Percentiles rank a stretch among this genome's conserved stretches.
Evolutionary conservation across 257 asterid species (phyloP).

Genomic region (Parsonsia alboflavescens): DNA sequence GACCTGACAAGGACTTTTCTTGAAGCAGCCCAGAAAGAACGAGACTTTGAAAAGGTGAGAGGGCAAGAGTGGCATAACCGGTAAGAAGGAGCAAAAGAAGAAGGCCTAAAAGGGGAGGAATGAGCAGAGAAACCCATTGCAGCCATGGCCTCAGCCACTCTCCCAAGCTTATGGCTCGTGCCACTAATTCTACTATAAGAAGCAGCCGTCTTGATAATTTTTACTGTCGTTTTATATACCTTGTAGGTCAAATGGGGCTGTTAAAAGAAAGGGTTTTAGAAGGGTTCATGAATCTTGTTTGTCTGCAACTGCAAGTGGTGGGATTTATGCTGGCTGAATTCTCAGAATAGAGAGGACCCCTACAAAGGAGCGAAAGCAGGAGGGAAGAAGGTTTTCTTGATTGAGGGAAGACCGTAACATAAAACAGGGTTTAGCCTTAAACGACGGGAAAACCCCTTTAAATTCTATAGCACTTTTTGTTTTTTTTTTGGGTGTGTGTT

Average conservation of each 20-base stretch:
- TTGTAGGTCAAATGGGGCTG: conserved; percentile 1
- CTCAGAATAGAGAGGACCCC: not conserved
- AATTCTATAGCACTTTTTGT: too few relatives aligned
- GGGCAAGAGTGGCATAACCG: conserved; percentile 43
- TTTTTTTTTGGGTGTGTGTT: too few relatives aligned
- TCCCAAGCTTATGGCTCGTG: conserved; percentile 62
- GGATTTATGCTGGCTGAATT: not conserved
- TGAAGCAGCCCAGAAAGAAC: conserved; percentile 30
- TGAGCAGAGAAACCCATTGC: conserved; percentile 71
- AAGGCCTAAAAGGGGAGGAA: conserved; percentile 44
- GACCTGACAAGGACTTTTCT: conserved; percentile 54
- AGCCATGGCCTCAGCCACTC: conserved; percentile 61
- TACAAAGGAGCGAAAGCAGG: not conserved
- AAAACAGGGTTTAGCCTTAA: conserved; percentile 17
- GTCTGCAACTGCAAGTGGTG: conserved; percentile 14
- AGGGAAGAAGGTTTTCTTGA: not conserved
- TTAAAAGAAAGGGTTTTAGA: conserved; percentile 17
- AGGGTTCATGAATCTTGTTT: conserved; percentile 7
- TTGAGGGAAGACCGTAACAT: not conserved
- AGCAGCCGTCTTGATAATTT: conserved; percentile 67
- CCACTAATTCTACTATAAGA: conserved; percentile 33
- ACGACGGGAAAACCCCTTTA: not conserved
- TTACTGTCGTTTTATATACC: not conserved
- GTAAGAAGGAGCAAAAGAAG: conserved; percentile 40
- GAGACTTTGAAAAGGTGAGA: conserved; percentile 39